Evolutionary conservation across 2,329 filamentous ascomycete genomes (phyloP), one percentile per base, ranked within the genome.

Genomic region (Botryosphaeria dothidea): DNA sequence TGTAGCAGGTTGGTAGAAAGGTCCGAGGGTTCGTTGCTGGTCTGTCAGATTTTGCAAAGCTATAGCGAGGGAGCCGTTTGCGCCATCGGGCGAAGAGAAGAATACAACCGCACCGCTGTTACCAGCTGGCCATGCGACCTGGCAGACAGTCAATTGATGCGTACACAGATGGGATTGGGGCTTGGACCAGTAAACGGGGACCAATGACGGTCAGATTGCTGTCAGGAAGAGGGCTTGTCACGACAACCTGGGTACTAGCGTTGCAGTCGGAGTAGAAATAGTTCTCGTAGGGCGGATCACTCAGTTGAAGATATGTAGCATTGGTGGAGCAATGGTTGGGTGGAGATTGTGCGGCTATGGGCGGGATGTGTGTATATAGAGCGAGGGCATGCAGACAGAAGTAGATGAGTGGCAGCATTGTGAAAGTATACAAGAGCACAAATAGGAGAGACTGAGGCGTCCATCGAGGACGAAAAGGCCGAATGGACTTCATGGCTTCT

Each of bases 221-320:
- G 17, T 82, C 79, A 1, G 79, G 69, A 0, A 83, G 73, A 15
- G 87, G 87, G 66, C 81, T 88, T 0, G 86, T 89, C 0, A 90
- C 77, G 0, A 90, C 83, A 0, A 87, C 85, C 68, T 90, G 87
- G 4, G 82, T 81, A 36, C 84, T 82, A 1, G 82, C 80, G 67
- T 87, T 81, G 72, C 86, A 89, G 70, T 90, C 87, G 0, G 86
- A 88, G 68, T 88, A 86, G 75, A 90, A 88, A 74, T 86, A 88
- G 70, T 90, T 89, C 43, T 86, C 80, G 66, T 89, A 88, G 0
- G 87, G 87, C 1, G 83, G 81, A 67, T 88, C 85, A 34, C 79
- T 83, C 2, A 88, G 76, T 66, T 81, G 77, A 8, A 83, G 73
- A 23, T 76, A 78, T 1, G 75, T 76, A 5, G 79, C 70, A 56